Base-by-base conservation (phyloP, 2,329 filamentous ascomycete species). In the Pseudogymnoascus sp. region DNA sequence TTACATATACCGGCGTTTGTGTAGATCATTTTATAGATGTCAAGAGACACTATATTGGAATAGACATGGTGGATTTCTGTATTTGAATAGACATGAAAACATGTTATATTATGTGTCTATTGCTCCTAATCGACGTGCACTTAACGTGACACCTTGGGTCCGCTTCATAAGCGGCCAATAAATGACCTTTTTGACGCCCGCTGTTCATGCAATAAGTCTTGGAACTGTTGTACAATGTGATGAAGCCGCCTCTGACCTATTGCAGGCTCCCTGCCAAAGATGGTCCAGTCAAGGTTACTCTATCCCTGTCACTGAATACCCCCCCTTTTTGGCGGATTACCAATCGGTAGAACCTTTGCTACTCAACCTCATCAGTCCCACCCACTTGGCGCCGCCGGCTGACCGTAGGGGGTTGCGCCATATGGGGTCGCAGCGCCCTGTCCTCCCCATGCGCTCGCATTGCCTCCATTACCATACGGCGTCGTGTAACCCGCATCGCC, bases 401-500 rank as follows among this genome's bases (percentile, higher is more conserved):
- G 75, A n/a, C 84, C 84, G 68, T 87, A 87, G 8, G 84, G 82
- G 9, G 83, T 85, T 29, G 81, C 81, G 40, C 82, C 82, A 68
- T 82, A 85, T 5, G 82, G 81, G 21, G 82, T 84, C 60, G 79
- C 75, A 17, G 75, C 77, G 7, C 77, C 82, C 58, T 73, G 80
- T 36, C 79, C 84, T 15, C 87, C 87, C 83, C 89, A 92, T 15
- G 83, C 78, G 69, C 83, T 88, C 64, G 82, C 78, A 59, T 76
- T 80, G 24, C 82, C 83, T 21, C 77, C 77, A 66, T 74, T 79
- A 24, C 80, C 84, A 68, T 86, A 89, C 0, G 88, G 85, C 7
- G 88, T 90, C 8, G 84, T 86, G 71, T 84, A 89, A 36, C 87
- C 88, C 37, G 74, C 74, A 63, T 85, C 82, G 44, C 82, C 79